Evolutionary conservation across 1,139 yeast species (phyloP).

Genomic region (Pichiaceae sp.): DNA sequence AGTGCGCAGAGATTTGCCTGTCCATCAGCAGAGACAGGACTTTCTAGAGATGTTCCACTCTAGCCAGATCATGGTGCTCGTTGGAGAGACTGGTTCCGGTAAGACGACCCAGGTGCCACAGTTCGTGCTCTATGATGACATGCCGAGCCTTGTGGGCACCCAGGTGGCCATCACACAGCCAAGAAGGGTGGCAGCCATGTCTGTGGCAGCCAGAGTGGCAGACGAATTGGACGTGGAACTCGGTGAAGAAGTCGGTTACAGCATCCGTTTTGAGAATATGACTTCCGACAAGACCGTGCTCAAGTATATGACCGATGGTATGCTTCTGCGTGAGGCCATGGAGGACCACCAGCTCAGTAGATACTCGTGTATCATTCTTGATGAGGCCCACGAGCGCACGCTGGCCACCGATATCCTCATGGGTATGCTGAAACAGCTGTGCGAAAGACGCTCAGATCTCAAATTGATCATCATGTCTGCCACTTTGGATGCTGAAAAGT

Average conservation of each 20-base stretch:
- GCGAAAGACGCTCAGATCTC: constrained; percentile 73
- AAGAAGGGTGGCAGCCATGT: constrained; percentile 64
- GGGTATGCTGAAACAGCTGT: constrained; percentile 86
- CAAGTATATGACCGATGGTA: constrained; percentile 98
- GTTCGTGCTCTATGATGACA: constrained; percentile 54
- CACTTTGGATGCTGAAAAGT: constrained; percentile 93
- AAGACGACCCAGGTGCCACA: constrained; percentile 59
- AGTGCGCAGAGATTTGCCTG: constrained; percentile 81
- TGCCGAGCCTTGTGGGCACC: constrained; percentile 47
- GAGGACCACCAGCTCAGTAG: constrained; percentile 76
- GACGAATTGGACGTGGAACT: constrained; percentile 52
- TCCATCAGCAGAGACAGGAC: constrained; percentile 87
- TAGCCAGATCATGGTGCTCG: constrained; percentile 94
- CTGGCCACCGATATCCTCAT: constrained; percentile 92
- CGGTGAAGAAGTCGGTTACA: constrained; percentile 61
- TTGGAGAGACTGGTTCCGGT: constrained; percentile 74
- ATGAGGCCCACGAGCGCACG: constrained; percentile 98
- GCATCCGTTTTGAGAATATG: constrained; percentile 89
- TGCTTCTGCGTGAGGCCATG: constrained; percentile 96
- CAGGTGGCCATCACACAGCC: constrained; percentile 72
- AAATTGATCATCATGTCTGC: constrained; percentile 96
- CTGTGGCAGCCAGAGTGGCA: constrained; percentile 62
- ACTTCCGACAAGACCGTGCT: constrained; percentile 73
- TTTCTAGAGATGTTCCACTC: constrained; percentile 75
- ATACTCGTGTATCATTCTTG: constrained; percentile 86